These are phyloP conservation scores for Debaryomyces fabryi DNA, from an alignment of 1,139 yeast species.

Conservation along the genomic window DNA sequence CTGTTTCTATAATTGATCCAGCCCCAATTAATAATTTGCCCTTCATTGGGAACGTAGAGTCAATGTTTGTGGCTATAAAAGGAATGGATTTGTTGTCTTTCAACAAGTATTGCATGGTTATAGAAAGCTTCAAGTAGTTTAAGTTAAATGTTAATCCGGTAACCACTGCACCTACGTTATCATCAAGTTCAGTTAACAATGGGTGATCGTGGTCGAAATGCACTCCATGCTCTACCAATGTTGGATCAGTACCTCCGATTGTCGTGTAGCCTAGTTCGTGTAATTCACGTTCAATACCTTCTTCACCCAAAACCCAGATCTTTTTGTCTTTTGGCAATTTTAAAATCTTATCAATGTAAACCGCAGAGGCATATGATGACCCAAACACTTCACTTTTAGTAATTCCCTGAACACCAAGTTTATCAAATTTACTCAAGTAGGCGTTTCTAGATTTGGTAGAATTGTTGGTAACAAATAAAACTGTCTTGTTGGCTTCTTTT, in stretches of 20 bases:
- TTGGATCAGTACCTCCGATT: slow-evolving; percentile 45
- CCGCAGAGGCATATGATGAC: slow-evolving; percentile 88
- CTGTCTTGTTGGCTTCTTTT: slow-evolving; percentile 51
- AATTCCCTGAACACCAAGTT: slow-evolving; percentile 68
- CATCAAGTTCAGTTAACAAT: slow-evolving; percentile 54
- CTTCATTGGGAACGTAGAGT: slow-evolving; percentile 89
- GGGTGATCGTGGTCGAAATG: slow-evolving; percentile 38
- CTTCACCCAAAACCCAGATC: slow-evolving; percentile 52
- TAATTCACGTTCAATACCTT: slow-evolving; percentile 47
- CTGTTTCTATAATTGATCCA: slow-evolving; percentile 83
- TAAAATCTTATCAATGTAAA: slow-evolving; percentile 76
- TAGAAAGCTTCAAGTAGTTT: slow-evolving; percentile 79
- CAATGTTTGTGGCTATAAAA: slow-evolving; percentile 93
- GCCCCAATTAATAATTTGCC: slow-evolving; percentile 92
- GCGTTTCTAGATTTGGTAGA: slow-evolving; percentile 85
- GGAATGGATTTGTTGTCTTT: slow-evolving; percentile 63
- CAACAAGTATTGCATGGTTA: slow-evolving; percentile 76
- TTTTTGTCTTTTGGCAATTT: slow-evolving; percentile 63
- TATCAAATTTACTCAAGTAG: slow-evolving; percentile 73
- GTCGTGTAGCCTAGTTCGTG: slow-evolving; percentile 45
- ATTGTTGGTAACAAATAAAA: slow-evolving; percentile 91
- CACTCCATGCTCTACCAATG: slow-evolving; percentile 32
- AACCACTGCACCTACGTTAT: slow-evolving; percentile 80
- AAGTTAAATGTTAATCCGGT: slow-evolving; percentile 80
- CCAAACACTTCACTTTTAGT: slow-evolving; percentile 81